Base-by-base conservation (phyloP, 176 grass and related monocot genomes). In the Poa pratensis region DNA sequence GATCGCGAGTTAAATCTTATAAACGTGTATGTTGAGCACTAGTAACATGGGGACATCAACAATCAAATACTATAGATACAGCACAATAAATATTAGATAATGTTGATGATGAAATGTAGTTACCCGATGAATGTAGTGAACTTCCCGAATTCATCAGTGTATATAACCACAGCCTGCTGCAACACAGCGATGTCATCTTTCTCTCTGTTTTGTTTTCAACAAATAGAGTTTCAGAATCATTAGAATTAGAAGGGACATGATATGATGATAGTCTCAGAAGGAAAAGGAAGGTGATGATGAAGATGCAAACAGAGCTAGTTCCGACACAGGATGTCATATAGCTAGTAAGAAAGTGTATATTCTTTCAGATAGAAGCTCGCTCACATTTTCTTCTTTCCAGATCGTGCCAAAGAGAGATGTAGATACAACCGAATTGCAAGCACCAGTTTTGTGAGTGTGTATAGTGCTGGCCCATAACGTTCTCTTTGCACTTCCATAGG, bases 401-500 rank as follows among this genome's bases (percentile, higher is more conserved):
- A 92, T 64, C 67, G 91, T 42, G 77, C 79, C 82, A 89, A 94
- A 18, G 82, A 86, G 77, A 96, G 60, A 75, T 91, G 86, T 48
- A 99, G 79, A 88, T 92, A 96, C 43, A 99, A 81, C 61, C 88
- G 86, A 87, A 99, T 91, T 80, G 78, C 79, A 55, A 96, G 74
- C 46, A 88, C 88, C 79, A 99, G 78, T 69, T 88, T 99, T 51
- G 91, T 96, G 81, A 99, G 91, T 35, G 80, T 92, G 63, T 96
- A 99, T 26, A 99, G 77, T 69, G 91, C 80, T 82, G 96, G 96
- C 26, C 96, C 96, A 80, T 99, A 99, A 24, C 96, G 93, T 73
- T 87, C 86, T 88, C 96, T 89, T 85, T 99, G 96, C 84, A 96
- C 96, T 91, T 96, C 96, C 96, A 99, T 99, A 42, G 94, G 96